Conservation (phyloP, 2,329 filamentous ascomycete genomes). For the Diplocarpon mali region DNA sequence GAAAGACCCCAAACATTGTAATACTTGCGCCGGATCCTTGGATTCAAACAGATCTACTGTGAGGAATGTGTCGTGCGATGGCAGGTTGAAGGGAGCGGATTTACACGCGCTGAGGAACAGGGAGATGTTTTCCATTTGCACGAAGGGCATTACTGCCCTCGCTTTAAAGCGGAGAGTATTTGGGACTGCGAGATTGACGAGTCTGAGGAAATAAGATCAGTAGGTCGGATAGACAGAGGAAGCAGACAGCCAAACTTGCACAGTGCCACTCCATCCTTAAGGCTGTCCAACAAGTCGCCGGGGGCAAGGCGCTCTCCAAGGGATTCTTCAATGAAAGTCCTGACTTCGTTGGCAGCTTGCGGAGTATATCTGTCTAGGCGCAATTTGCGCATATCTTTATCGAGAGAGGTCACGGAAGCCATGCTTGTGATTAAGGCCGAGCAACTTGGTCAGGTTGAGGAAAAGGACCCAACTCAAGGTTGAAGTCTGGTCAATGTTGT, state of each 20-base stretch:
- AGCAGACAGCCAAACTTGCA: conserved; percentile 60
- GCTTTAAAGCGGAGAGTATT: conserved; percentile 78
- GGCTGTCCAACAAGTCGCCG: conserved; percentile 68
- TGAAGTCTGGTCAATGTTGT: too few species aligned
- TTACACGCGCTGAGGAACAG: conserved; percentile 89
- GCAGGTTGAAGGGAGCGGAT: conserved; percentile 71
- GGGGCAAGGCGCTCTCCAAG: conserved; percentile 62
- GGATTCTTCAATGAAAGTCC: conserved; percentile 73
- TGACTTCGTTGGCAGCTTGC: conserved; percentile 74
- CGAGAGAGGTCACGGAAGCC: conserved; percentile 87
- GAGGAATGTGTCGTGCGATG: conserved; percentile 89
- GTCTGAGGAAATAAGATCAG: conserved; percentile 31
- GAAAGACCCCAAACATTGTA: conserved; percentile 87
- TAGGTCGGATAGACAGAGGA: not conserved
- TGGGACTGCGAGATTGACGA: conserved; percentile 70
- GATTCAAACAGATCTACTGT: conserved; percentile 93
- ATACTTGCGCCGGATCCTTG: conserved; percentile 91
- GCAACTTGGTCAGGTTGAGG: conserved; percentile 3
- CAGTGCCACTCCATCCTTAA: conserved; percentile 85
- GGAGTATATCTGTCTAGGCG: conserved; percentile 90
- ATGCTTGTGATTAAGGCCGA: conserved; percentile 36
- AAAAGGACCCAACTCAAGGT: not conserved
- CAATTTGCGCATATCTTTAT: conserved; percentile 90
- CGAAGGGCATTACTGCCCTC: conserved; percentile 85
- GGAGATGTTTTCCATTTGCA: conserved; percentile 99